Evolutionary conservation across 345 rosid species (phyloP), one percentile per base, ranked within the genome.

Genomic region (Camelina hispida): DNA sequence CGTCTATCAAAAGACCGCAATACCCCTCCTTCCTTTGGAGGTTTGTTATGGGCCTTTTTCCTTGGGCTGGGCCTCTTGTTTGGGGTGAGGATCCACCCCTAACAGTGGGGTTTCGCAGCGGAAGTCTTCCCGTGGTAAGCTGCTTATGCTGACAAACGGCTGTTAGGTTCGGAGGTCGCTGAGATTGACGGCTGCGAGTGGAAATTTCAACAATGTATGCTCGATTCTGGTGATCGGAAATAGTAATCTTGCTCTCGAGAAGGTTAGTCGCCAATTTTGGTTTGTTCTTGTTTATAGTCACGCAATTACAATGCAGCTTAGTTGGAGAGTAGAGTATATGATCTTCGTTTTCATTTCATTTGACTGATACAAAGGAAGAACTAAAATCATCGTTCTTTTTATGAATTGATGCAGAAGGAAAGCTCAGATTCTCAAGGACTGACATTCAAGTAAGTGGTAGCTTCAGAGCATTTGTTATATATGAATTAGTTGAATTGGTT

Each of bases 391-490:
- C 18, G 1, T 6, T 46, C 18, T 46, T 46, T 46, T 46, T n/a
- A 2, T 53, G 34, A 44, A 42, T 37, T 79, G 68, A 7, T 80
- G 81, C 80, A 82, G 82, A 59, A 71, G 23, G 62, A 22, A 32
- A 65, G 81, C 55, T 67, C 44, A 17, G 72, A 57, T 7, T 46
- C 52, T 62, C 65, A 32, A 25, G 71, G 64, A 64, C 48, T 72
- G 46, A 16, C 48, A 25, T 37, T 72, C 71, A 75, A 72, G 89
- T 86, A 80, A 84, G 85, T 77, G 14, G 25, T 47, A 37, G 44
- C 20, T 69, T 62, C 15, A 32, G 40, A 23, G 34, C 32, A 59
- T 10, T n/a, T 56, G 30, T 10, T 64, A 22, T 34, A 14, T 28
- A 28, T 43, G 44, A 17, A 43, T 25, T 1, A 28, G 4, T 28